Conservation (phyloP, 495 filamentous ascomycete genomes). For the Lentithecium fluviatile region DNA sequence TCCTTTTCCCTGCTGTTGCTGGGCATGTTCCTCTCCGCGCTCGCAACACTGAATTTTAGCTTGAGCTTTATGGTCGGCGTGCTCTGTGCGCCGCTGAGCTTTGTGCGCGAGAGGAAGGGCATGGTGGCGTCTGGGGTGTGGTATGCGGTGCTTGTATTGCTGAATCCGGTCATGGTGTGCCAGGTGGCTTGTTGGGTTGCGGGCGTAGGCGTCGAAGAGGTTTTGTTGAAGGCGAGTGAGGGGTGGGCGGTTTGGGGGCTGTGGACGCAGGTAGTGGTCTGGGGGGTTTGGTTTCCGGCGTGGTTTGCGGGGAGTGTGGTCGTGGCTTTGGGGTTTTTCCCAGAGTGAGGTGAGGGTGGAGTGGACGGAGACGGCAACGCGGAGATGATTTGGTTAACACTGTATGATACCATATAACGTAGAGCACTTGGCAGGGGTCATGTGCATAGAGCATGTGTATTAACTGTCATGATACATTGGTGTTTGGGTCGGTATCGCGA, state of each 20-base stretch:
- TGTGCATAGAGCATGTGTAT: neutral
- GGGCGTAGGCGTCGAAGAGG: constrained; percentile 51
- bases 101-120: constrained; percentile 48
- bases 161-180: constrained; percentile 67
- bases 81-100: constrained; percentile 70
- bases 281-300: constrained; percentile 98
- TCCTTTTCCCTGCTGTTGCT: constrained; percentile 89
- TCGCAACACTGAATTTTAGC: constrained; percentile 95
- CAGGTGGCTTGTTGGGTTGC: constrained; percentile 48
- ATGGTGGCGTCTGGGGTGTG: neutral
- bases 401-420: constrained; percentile 8
- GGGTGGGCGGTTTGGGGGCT: constrained; percentile 91
- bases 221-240: constrained; percentile 75
- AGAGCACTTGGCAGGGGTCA: neutral
- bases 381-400: neutral
- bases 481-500: neutral
- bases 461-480: neutral
- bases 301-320: constrained; percentile 71
- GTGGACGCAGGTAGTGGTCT: constrained; percentile 87
- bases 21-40: constrained; percentile 84
- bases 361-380: too few species aligned
- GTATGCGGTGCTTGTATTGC: constrained; percentile 43
- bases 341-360: neutral
- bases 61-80: constrained; percentile 85
- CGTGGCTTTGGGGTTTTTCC: constrained; percentile 37